Evolutionary conservation across 331 rosid species (phyloP).

Genomic region (Dryas integrifolia): DNA sequence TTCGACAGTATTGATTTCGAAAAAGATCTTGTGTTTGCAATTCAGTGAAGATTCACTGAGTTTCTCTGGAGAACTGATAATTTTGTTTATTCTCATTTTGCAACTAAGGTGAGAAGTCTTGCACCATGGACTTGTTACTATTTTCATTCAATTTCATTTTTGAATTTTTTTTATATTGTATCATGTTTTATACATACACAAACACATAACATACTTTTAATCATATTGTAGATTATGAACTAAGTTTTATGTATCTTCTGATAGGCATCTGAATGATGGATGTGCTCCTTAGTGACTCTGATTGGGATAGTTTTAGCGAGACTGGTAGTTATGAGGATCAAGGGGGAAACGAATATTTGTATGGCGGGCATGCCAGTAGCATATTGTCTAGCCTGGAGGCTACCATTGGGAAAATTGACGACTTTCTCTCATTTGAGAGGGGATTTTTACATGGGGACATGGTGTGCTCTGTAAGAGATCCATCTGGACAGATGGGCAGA

Average conservation of each 20-base stretch:
- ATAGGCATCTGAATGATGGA: conserved; percentile 66
- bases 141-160: conserved; percentile 17
- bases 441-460: conserved; percentile 76
- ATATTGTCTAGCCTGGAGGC: conserved; percentile 86
- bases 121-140: conserved; percentile 16
- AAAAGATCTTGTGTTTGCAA: conserved; percentile 3
- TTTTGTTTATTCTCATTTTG: conserved; percentile 25
- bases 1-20: conserved; percentile 14
- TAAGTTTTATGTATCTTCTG: conserved; percentile 23
- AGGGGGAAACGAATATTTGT: conserved; percentile 59
- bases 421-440: conserved; percentile 84
- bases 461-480: conserved; percentile 56
- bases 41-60: conserved; percentile 15
- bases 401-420: conserved; percentile 87
- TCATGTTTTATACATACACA: neutral
- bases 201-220: conserved; percentile 4
- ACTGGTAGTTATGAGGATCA: conserved; percentile 74
- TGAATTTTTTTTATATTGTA: conserved; percentile 8
- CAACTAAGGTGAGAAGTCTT: conserved; percentile 22
- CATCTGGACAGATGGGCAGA: conserved; percentile 91
- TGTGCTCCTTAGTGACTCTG: conserved; percentile 55
- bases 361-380: conserved; percentile 77
- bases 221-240: conserved; percentile 10
- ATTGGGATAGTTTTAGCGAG: conserved; percentile 81
- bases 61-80: neutral